Evolutionary conservation across 2,329 filamentous ascomycete species (phyloP).

Genomic region (Fusarium coffeatum): DNA sequence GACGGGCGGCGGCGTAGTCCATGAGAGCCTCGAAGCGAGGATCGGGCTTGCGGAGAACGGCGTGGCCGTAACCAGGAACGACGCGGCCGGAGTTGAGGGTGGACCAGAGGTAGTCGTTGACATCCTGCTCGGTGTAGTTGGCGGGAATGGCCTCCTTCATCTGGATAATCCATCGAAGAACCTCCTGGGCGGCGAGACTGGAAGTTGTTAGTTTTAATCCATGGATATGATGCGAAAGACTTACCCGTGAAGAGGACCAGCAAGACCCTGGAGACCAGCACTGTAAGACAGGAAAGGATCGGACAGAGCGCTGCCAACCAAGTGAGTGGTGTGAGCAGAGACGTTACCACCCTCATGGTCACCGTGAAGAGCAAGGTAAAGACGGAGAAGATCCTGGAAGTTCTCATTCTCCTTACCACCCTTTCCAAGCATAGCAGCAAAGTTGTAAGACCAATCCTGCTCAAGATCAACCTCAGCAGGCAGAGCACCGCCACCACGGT

Average conservation of each 20-base stretch:
- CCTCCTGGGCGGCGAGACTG: slow-evolving; percentile 92
- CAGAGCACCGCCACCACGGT: slow-evolving; percentile 78
- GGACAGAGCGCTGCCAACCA: slow-evolving; percentile 93
- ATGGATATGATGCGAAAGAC: slow-evolving; percentile 25
- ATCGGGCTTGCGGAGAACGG: slow-evolving; percentile 96
- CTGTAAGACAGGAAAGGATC: slow-evolving; percentile 97
- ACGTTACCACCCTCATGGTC: slow-evolving; percentile 99
- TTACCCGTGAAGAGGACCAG: slow-evolving; percentile 77
- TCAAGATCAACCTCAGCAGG: slow-evolving; percentile 80
- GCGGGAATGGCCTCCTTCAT: slow-evolving; percentile 91
- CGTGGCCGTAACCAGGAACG: slow-evolving; percentile 97
- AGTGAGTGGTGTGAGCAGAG: slow-evolving; percentile 92
- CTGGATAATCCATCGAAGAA: slow-evolving; percentile 94
- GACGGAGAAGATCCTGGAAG: slow-evolving; percentile 92
- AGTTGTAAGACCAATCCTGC: slow-evolving; percentile 99
- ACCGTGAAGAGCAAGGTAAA: slow-evolving; percentile 96
- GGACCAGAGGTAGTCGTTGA: slow-evolving; percentile 92
- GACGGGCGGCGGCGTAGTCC: slow-evolving; percentile 88
- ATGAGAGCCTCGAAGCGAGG: slow-evolving; percentile 96
- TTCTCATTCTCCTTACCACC: slow-evolving; percentile 87
- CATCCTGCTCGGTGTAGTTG: slow-evolving; percentile 81
- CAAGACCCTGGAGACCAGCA: slow-evolving; percentile 93
- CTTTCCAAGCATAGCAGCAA: slow-evolving; percentile 95
- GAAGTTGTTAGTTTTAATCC: background rate
- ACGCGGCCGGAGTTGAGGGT: slow-evolving; percentile 96